These are phyloP conservation scores for Cryptococcus sp. DNA, from an alignment of 1,284 basidiomycete genomes.

Conservation along the genomic window DNA sequence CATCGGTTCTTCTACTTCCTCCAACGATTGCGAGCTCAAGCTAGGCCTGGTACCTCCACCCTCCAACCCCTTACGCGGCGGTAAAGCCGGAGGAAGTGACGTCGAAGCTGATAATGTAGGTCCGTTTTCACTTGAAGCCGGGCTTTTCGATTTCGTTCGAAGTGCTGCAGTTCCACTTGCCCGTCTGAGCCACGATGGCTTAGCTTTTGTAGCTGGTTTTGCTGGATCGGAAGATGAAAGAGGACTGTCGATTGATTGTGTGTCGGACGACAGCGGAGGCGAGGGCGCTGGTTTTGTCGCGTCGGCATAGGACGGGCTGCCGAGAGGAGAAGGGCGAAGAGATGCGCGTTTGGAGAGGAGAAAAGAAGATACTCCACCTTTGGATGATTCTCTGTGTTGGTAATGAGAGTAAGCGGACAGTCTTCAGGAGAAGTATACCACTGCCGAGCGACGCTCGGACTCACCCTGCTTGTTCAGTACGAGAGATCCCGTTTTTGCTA, in stretches of 20 bases:
- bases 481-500: neutral
- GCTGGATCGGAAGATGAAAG: conserved; percentile 28
- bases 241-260: conserved; percentile 10
- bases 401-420: neutral
- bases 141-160: conserved; percentile 40
- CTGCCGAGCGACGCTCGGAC: neutral
- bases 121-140: conserved; percentile 26
- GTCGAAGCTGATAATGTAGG: conserved; percentile 29
- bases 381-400: conserved; percentile 9
- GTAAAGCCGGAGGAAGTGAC: conserved; percentile 35
- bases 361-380: conserved; percentile 21
- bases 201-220: conserved; percentile 34
- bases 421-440: neutral
- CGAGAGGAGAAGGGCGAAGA: conserved; percentile 28
- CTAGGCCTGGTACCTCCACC: conserved; percentile 1
- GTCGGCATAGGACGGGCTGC: conserved; percentile 21
- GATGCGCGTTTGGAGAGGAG: conserved; percentile 30
- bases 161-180: conserved; percentile 36
- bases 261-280: conserved; percentile 4
- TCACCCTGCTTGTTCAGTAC: conserved; percentile 1
- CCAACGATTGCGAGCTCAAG: conserved; percentile 14
- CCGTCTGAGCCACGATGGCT: conserved; percentile 45
- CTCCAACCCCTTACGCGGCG: conserved; percentile 30
- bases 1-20: conserved; percentile 8
- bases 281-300: conserved; percentile 20